Evolutionary conservation across 495 filamentous ascomycete species (phyloP).

Genomic region (Letharia lupina): DNA sequence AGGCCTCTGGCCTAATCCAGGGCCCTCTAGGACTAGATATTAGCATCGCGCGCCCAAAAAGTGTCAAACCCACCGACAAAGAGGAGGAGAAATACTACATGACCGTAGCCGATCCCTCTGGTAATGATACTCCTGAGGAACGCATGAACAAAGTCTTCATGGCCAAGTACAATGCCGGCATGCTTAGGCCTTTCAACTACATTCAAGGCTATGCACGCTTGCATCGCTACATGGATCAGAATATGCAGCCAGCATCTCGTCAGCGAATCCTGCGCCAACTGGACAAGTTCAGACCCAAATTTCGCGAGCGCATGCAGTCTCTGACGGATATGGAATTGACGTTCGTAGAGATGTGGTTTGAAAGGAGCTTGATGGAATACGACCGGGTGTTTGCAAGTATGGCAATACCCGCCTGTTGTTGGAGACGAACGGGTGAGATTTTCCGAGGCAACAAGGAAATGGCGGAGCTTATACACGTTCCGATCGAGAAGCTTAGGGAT

Average conservation of each 20-base stretch:
- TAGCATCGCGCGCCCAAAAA: conserved; percentile 50
- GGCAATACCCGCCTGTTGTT: conserved; percentile 96
- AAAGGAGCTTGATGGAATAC: conserved; percentile 88
- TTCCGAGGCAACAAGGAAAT: conserved; percentile 98
- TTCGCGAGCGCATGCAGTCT: conserved; percentile 85
- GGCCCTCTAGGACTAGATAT: conserved; percentile 43
- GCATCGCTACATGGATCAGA: conserved; percentile 79
- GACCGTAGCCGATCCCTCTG: conserved; percentile 88
- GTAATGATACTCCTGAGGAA: conserved; percentile 84
- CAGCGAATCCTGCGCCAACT: conserved; percentile 84
- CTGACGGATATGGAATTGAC: conserved; percentile 89
- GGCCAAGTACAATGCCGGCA: conserved; percentile 89
- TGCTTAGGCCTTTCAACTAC: conserved; percentile 96
- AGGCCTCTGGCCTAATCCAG: conserved; percentile 35
- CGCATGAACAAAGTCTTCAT: conserved; percentile 90
- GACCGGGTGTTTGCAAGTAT: conserved; percentile 98
- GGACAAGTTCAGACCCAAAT: conserved; percentile 87
- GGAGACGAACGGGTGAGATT: conserved; percentile 94
- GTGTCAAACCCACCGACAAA: conserved; percentile 62
- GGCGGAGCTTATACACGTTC: conserved; percentile 91
- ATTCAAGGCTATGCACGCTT: conserved; percentile 89
- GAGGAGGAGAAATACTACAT: conserved; percentile 88
- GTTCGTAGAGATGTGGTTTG: conserved; percentile 97
- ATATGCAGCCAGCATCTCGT: conserved; percentile 69
- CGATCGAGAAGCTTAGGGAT: conserved; percentile 82